A percentile compares a stretch with the other conserved stretches of the same genome.
phyloP scores from a whole-genome alignment of 2,329 filamentous ascomycete genomes.

The Ophiocordyceps camponoti-rufipedis region DNA sequence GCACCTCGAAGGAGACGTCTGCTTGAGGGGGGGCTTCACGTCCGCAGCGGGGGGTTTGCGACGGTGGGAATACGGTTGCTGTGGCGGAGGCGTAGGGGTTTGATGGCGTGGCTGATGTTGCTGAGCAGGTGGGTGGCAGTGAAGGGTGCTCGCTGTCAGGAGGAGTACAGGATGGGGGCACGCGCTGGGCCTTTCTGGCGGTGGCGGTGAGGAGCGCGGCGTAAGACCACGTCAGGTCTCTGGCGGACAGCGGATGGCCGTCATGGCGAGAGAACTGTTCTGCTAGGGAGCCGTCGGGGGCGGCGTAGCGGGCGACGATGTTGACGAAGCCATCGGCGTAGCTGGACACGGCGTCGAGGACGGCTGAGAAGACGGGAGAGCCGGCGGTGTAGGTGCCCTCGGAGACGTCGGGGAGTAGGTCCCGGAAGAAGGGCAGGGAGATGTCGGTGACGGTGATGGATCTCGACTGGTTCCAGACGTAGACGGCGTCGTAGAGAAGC shows the following conservation, averaged over 20 bases:
- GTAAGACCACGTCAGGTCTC: conserved; percentile 58
- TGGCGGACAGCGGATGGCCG: conserved; percentile 40
- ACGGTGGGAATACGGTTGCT: conserved; percentile 27
- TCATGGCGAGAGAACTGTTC: conserved; percentile 45
- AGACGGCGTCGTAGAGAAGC: conserved; percentile 59
- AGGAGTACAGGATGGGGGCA: conserved; percentile 38
- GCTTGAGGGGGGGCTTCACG: conserved; percentile 26
- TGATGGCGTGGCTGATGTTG: conserved; percentile 17
- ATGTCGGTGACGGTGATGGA: conserved; percentile 44
- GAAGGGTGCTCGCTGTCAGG: conserved; percentile 19
- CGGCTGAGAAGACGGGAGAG: conserved; percentile 28
- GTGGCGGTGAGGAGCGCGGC: conserved; percentile 49
- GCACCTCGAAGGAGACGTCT: conserved; percentile 43
- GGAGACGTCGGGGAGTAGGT: conserved; percentile 37
- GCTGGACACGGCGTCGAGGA: conserved; percentile 36
- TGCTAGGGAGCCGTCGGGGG: conserved; percentile 41
- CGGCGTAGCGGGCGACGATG: conserved; percentile 44
- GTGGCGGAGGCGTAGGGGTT: conserved; percentile 34
- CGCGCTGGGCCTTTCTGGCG: conserved; percentile 32
- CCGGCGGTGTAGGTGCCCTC: conserved; percentile 41
- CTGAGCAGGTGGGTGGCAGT: conserved; percentile 29
- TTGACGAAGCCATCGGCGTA: conserved; percentile 45
- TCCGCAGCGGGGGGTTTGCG: conserved; percentile 22
- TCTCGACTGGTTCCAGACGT: conserved; percentile 47
- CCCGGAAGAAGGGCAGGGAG: conserved; percentile 55